A percentile compares a stretch with the other conserved stretches of the same genome.
phyloP scores from a whole-genome alignment of 768 basidiomycete species.

The Lentinula sp. region DNA sequence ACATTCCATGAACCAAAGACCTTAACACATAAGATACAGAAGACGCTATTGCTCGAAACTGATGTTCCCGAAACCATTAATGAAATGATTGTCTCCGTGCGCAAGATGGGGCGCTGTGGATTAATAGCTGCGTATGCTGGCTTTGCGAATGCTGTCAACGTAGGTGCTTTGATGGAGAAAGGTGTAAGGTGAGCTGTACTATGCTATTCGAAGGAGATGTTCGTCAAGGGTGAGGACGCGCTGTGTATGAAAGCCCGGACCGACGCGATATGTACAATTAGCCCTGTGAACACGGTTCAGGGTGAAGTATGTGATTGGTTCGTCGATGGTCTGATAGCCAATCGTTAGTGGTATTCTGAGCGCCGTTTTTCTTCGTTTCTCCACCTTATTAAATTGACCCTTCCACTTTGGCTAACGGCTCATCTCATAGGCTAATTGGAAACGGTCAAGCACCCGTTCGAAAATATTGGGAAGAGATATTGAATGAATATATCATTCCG shows the following conservation, averaged over 20 bases:
- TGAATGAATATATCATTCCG: constrained; percentile 55
- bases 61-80: constrained; percentile 61
- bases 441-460: constrained; percentile 76
- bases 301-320: no score
- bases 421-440: constrained; percentile 44
- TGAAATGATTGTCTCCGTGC: constrained; percentile 38
- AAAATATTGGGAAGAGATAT: constrained; percentile 66
- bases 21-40: constrained; percentile 59
- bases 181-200: constrained; percentile 37
- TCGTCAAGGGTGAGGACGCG: no score
- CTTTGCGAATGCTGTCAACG: constrained; percentile 60
- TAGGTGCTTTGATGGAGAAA: constrained; percentile 77
- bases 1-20: constrained; percentile 72
- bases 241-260: neutral
- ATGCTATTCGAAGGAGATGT: no score
- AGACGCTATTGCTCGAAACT: constrained; percentile 68
- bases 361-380: neutral
- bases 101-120: constrained; percentile 55
- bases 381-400: neutral
- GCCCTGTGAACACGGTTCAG: no score
- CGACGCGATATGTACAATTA: neutral
- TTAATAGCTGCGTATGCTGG: constrained; percentile 67
- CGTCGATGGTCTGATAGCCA: no score
- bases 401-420: neutral
- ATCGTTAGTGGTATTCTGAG: neutral